Percentiles rank a stretch among this genome's conserved stretches.
phyloP scores from a whole-genome alignment of 139 green algal species.

The Picochlorum costavermella region DNA sequence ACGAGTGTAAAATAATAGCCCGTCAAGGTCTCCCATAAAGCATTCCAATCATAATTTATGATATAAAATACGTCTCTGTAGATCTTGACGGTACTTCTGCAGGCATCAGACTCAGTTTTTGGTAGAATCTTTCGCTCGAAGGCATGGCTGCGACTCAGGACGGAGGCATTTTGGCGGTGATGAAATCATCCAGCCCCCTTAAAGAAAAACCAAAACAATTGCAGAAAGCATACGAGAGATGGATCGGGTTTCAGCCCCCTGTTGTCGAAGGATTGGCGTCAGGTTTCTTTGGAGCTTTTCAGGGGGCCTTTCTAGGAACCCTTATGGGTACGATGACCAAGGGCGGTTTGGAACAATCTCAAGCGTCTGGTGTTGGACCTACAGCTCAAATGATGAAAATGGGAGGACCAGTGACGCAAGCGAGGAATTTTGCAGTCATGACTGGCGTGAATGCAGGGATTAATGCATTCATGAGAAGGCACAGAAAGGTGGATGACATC shows the following conservation, averaged over 20 bases:
- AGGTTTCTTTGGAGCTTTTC: slow-evolving; percentile 26
- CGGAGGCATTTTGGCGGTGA: too few species aligned
- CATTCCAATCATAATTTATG: too few species aligned
- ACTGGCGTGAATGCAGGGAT: slow-evolving; percentile 81
- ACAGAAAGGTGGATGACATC: slow-evolving; percentile 70
- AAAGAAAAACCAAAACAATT: slow-evolving; percentile 22
- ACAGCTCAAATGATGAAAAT: slow-evolving; percentile 42
- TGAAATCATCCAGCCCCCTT: background rate
- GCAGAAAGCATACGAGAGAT: slow-evolving; percentile 36
- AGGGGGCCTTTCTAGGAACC: slow-evolving; percentile 50
- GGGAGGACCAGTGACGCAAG: slow-evolving; percentile 61
- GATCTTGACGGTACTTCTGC: too few species aligned
- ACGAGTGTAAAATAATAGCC: too few species aligned
- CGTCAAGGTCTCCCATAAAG: too few species aligned
- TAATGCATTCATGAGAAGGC: slow-evolving; percentile 57
- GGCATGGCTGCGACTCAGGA: too few species aligned
- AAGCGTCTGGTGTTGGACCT: background rate
- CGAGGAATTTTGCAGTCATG: slow-evolving; percentile 90
- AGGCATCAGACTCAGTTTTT: too few species aligned
- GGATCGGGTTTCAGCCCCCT: slow-evolving; percentile 45
- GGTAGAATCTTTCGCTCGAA: too few species aligned
- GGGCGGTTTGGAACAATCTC: slow-evolving; percentile 15
- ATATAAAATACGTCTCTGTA: too few species aligned
- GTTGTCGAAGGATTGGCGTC: slow-evolving; percentile 46
- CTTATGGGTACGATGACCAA: slow-evolving; percentile 65